Evolutionary conservation across 768 basidiomycete species (phyloP).

Genomic region (Psilocybe azurescens): DNA sequence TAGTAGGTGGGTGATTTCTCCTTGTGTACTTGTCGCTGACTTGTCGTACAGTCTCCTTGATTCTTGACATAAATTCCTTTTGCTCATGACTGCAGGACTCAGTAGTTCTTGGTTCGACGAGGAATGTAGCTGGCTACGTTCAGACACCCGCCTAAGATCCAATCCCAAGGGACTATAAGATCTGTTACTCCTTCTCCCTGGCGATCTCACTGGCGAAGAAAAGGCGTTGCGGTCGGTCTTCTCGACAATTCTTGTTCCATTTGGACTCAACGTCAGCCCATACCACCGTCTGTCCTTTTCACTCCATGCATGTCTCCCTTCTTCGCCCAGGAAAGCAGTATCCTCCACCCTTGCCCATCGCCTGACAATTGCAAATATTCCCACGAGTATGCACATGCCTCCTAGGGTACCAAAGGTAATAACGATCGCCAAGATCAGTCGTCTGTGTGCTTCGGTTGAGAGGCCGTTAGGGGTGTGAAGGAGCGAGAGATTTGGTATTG

Average conservation of each 20-base stretch:
- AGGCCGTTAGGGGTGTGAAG: slow-evolving; percentile 38
- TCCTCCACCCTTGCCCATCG: slow-evolving; percentile 64
- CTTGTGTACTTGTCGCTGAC: slow-evolving; percentile 67
- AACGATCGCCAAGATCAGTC: slow-evolving; percentile 60
- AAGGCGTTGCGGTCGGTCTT: slow-evolving; percentile 10
- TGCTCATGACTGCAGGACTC: slow-evolving; percentile 68
- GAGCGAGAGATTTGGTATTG: slow-evolving; percentile 40
- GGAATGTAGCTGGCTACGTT: slow-evolving; percentile 42
- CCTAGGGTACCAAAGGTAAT: slow-evolving; percentile 69
- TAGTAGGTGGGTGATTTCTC: slow-evolving; percentile 31
- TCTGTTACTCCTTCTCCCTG: slow-evolving; percentile 1
- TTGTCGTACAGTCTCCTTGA: slow-evolving; percentile 66
- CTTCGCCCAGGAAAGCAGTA: slow-evolving; percentile 63
- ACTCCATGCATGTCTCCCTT: slow-evolving; percentile 60
- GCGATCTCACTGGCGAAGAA: slow-evolving; percentile 11
- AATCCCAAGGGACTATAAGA: slow-evolving; percentile 37
- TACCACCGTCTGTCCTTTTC: slow-evolving; percentile 76
- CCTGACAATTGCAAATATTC: slow-evolving; percentile 59
- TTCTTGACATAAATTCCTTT: slow-evolving; percentile 70
- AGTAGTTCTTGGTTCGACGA: slow-evolving; percentile 27
- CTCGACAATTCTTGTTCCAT: slow-evolving; percentile 30
- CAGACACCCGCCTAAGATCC: slow-evolving; percentile 55
- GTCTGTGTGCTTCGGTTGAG: slow-evolving; percentile 48
- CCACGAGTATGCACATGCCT: slow-evolving; percentile 57
- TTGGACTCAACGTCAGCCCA: slow-evolving; percentile 46